These are phyloP conservation scores for Naganishia friedmannii DNA, from an alignment of 768 basidiomycete species.

Conservation along the genomic window DNA sequence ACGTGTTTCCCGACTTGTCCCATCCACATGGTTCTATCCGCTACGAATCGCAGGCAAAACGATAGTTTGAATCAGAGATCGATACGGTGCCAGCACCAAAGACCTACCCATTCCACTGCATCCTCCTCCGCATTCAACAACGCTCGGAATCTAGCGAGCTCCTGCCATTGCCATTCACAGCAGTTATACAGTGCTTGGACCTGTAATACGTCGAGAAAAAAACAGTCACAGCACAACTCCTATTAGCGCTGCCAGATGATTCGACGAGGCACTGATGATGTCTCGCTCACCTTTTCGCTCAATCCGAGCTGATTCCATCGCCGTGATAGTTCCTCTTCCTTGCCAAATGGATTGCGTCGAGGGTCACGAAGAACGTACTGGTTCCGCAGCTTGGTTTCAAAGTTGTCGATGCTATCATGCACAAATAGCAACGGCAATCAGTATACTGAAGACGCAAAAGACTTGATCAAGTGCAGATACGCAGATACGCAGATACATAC, in stretches of 20 bases:
- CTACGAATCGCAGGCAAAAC: constrained; percentile 33
- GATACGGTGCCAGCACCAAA: too few species aligned
- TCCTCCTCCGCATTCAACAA: constrained; percentile 48
- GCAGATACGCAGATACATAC: constrained; percentile 36
- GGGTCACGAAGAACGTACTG: constrained; percentile 43
- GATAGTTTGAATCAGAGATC: background rate
- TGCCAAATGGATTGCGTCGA: constrained; percentile 39
- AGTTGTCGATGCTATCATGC: constrained; percentile 42
- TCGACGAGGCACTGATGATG: background rate
- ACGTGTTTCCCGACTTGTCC: constrained; percentile 51
- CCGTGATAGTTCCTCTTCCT: constrained; percentile 38
- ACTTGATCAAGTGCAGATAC: background rate
- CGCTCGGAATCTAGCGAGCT: constrained; percentile 48
- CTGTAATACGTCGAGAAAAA: constrained; percentile 30
- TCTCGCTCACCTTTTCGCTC: constrained; percentile 43
- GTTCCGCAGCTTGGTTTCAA: constrained; percentile 42
- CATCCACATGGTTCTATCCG: constrained; percentile 52
- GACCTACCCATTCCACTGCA: constrained; percentile 38
- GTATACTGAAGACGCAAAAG: background rate
- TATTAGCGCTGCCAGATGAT: background rate
- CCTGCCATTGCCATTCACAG: constrained; percentile 52
- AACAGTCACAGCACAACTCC: background rate
- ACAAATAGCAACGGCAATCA: background rate
- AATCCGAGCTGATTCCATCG: constrained; percentile 48
- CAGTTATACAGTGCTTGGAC: constrained; percentile 48